Conservation (phyloP, 768 basidiomycete genomes). For the Leccinum boreale region DNA sequence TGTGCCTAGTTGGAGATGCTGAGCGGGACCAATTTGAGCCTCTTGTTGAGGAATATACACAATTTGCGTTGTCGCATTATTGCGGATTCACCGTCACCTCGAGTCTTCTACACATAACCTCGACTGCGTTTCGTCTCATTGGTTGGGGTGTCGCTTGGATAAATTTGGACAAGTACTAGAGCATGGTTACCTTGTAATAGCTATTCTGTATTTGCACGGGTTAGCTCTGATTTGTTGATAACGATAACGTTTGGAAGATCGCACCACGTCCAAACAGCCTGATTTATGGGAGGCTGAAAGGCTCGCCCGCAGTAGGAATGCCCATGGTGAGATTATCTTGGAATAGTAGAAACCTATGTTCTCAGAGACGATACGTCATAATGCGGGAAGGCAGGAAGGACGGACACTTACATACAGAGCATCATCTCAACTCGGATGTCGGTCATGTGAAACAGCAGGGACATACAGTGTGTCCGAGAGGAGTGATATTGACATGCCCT, state of each 20-base stretch:
- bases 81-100: background rate
- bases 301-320: background rate
- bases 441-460: background rate
- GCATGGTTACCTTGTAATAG: background rate
- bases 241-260: background rate
- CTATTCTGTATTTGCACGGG: background rate
- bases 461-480: background rate
- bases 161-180: background rate
- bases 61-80: too few species aligned
- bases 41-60: background rate
- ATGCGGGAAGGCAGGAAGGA: background rate
- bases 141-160: background rate
- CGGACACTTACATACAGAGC: background rate
- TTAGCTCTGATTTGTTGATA: background rate
- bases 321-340: background rate
- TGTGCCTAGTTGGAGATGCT: background rate
- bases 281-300: background rate
- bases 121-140: background rate
- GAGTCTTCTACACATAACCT: background rate
- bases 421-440: background rate
- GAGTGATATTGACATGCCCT: background rate
- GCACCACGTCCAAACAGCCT: background rate
- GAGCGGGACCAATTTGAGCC: background rate
- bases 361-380: background rate
- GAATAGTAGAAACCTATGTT: background rate